Conservation (phyloP, 352 stramenopile species). For the Globisporangium parvum region DNA sequence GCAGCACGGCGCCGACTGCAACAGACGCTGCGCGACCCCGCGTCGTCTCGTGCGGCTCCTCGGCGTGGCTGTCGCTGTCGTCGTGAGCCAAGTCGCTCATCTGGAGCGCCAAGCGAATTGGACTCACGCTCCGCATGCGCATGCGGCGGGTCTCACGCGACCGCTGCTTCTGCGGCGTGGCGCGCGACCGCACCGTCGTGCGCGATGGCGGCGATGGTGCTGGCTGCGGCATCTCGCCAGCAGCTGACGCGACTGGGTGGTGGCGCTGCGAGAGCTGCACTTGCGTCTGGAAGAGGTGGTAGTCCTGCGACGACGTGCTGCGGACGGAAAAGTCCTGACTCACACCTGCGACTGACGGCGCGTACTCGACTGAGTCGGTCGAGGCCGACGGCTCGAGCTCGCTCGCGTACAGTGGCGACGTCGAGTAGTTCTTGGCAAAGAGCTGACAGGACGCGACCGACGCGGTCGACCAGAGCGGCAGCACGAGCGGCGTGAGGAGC, state of each 20-base stretch:
- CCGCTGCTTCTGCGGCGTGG: conserved; percentile 27
- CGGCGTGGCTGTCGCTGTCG: conserved; percentile 17
- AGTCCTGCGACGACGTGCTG: not conserved
- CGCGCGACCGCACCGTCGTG: conserved; percentile 15
- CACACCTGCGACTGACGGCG: not conserved
- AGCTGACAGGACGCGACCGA: conserved; percentile 9
- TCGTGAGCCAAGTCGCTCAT: conserved; percentile 9
- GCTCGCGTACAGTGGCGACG: not conserved
- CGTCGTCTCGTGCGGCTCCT: not conserved
- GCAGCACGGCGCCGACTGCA: too few relatives aligned
- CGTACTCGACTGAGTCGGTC: not conserved
- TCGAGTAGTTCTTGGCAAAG: conserved; percentile 9
- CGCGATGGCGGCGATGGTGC: conserved; percentile 3
- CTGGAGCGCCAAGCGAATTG: conserved; percentile 19
- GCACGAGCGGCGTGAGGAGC: not conserved
- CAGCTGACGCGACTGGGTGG: not conserved
- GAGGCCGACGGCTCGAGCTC: not conserved
- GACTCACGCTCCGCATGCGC: conserved; percentile 47
- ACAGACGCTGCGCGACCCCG: too few relatives aligned
- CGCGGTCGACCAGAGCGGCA: not conserved
- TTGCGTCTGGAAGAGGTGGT: not conserved
- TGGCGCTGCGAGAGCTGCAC: not conserved
- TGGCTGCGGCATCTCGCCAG: not conserved
- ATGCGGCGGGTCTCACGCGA: conserved; percentile 15
- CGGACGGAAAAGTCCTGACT: not conserved